Conservation (phyloP, 345 rosid species). For the Kandelia obovata region DNA sequence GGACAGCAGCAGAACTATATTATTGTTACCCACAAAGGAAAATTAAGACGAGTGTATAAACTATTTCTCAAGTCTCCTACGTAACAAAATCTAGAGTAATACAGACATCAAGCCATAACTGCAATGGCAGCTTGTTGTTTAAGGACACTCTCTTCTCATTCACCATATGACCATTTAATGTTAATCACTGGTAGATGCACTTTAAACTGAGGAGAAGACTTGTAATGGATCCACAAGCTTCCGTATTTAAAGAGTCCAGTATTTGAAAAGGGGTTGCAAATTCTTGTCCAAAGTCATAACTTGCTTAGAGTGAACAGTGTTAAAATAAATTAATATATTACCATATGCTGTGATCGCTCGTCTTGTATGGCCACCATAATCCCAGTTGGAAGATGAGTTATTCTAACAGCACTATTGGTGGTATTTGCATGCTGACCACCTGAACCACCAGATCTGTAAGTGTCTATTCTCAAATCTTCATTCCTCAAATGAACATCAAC, state of each 20-base stretch:
- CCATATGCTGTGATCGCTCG: constrained; percentile 97
- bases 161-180: background rate
- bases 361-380: constrained; percentile 86
- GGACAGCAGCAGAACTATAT: too few relatives aligned
- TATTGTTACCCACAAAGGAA: too few relatives aligned
- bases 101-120: too few relatives aligned
- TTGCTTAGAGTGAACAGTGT: constrained; percentile 1
- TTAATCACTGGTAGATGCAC: background rate
- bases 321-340: constrained; percentile 23
- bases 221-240: background rate
- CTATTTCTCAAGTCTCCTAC: too few relatives aligned
- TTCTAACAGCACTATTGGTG: constrained; percentile 90
- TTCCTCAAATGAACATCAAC: constrained; percentile 87
- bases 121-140: too few relatives aligned
- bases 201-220: background rate
- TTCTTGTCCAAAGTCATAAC: constrained; percentile 8
- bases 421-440: constrained; percentile 95
- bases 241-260: background rate
- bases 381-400: constrained; percentile 76
- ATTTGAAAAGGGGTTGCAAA: background rate
- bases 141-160: too few relatives aligned
- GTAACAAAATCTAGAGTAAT: too few relatives aligned
- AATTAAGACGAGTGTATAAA: too few relatives aligned
- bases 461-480: constrained; percentile 88
- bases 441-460: constrained; percentile 87